Base-by-base conservation (phyloP, 2,329 filamentous ascomycete genomes). In the Ceratocystis lukuohia region DNA sequence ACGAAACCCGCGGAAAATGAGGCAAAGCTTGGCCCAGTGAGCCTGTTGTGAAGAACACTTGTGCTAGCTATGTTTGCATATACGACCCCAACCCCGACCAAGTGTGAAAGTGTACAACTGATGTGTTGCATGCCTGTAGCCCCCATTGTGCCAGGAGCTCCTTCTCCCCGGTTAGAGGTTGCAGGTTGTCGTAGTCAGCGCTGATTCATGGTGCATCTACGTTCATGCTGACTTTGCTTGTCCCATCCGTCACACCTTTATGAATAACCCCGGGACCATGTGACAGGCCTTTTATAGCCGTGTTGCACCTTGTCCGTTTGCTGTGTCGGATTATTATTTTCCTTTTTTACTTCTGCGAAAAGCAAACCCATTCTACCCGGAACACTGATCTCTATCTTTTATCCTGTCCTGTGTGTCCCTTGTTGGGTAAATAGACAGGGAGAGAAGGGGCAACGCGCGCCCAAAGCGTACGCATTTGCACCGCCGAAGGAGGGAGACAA, bases 181-280 rank as follows among this genome's bases (percentile, higher is more conserved):
- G 53, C 2, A 57, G 53, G 53, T 57, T 57, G 53, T 28, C 17
- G 53, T 57, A 33, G 53, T 57, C 53, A 57, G 53, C 53, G 53
- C 53, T 57, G 25, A 57, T 57, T 57, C 53, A 57, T 12, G 4
- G 37, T 41, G 12, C 37, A 41, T 41, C 37, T 41, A 4, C 10
- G 37, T 41, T 15, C 37, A 41, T 4, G 10, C 10, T 41, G 37
- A 12, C 37, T 41, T 4, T 57, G 33, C 20, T 7, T 22, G 50
- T 15, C 50, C 5, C 5, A n/a, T n/a, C 46, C 46, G 22, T 25
- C 20, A 15, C 50, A 56, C 20, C 25, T 56, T 15, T n/a, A 33
- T 17, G 30, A 22, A 15, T 10, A n/a, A 0, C n/a, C 48, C 48
- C 48, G 22, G 22, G 48, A 8, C 48, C 48, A 25, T 8, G 48